Base-by-base conservation (phyloP, 75 land plant species). In the Picea sitchensis region DNA sequence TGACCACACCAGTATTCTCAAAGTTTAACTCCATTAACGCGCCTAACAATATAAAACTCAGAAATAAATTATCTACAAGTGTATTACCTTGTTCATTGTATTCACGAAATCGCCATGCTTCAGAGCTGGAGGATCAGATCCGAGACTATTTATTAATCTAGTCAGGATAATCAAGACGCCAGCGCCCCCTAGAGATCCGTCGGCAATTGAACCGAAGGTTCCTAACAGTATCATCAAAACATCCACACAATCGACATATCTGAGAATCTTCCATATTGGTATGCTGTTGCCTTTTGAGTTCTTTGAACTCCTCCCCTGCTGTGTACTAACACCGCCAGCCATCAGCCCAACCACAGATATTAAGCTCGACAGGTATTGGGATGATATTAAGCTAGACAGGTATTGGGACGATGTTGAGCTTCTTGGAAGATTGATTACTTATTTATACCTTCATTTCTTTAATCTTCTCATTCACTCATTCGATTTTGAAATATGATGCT, bases 161-260 rank as follows among this genome's bases (percentile, higher is more conserved):
- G 9, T 23, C 65, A 17, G 26, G 21, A 62, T 62, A 7, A 62
- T 23, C 31, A 72, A 67, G 5, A n/a, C 7, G 4, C 44, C 44
- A 9, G 30, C 26, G 31, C 31, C 31, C 4, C 21, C 0, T 2
- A 9, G 20, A 41, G 44, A 41, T 34, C 89, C 89, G 73, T 83
- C 82, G 56, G 76, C 86, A 65, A 87, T 87, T 17, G 86, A 69
- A 18, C 85, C 86, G 41, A 87, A 17, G 62, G 83, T 77, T 57
- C 89, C 89, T 0, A 87, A 81, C 3, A 84, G 38, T 83, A 87
- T 87, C 21, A 84, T 47, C 75, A 78, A 47, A 81, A 79, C 79
- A 65, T 87, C 89, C 15, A 32, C 59, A 5, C 86, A 63, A 84
- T 87, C 86, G 3, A 86, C 89, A 78, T 81, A 87, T 11, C 80